Percentiles rank a stretch among this genome's conserved stretches.
These are phyloP conservation scores for Dictyostelium intermedium DNA, from an alignment of 78 protist species.

Conservation along the genomic window DNA sequence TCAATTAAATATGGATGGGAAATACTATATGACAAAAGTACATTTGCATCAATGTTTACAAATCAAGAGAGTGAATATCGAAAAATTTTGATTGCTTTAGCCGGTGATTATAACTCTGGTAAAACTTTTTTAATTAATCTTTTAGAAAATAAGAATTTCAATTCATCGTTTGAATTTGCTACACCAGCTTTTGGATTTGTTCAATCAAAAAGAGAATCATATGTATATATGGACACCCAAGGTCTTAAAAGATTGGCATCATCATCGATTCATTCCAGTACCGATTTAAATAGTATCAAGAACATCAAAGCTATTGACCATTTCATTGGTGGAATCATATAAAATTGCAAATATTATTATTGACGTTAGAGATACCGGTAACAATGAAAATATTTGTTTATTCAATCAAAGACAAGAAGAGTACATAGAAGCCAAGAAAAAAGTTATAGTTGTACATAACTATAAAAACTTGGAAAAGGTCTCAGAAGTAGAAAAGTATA, in stretches of 20 bases:
- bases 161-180: background rate
- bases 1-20: too few relatives aligned
- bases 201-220: background rate
- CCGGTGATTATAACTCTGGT: background rate
- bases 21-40: too few relatives aligned
- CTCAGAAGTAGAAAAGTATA: background rate
- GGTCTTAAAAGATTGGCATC: background rate
- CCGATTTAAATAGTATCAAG: background rate
- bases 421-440: too few relatives aligned
- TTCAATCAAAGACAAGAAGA: background rate
- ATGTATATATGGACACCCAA: background rate
- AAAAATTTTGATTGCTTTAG: background rate
- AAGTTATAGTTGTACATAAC: background rate
- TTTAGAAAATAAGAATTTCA: background rate
- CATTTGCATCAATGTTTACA: too few relatives aligned
- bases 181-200: background rate
- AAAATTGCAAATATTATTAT: background rate
- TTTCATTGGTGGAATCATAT: background rate
- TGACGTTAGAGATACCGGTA: background rate
- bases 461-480: background rate
- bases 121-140: background rate
- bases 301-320: background rate
- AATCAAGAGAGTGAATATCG: too few relatives aligned
- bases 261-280: background rate
- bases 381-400: background rate